phyloP scores from a whole-genome alignment of 2,329 filamentous ascomycete genomes.

The Monilinia vaccinii-corymbosi region DNA sequence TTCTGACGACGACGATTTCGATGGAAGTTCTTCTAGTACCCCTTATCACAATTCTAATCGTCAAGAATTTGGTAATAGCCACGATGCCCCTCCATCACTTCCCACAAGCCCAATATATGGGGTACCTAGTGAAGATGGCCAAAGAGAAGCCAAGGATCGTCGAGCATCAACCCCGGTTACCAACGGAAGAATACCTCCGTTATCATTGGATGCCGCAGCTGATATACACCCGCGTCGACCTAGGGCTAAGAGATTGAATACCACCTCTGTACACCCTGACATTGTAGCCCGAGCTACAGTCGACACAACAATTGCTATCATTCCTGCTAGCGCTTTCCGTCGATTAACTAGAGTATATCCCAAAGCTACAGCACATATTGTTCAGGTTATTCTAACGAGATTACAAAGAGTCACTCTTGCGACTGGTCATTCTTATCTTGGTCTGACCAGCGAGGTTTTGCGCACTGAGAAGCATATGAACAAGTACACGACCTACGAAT shows the following conservation, averaged over 20 bases:
- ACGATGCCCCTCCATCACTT: conserved; percentile 27
- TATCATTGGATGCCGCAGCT: conserved; percentile 52
- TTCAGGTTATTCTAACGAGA: conserved; percentile 91
- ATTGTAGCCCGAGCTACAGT: conserved; percentile 93
- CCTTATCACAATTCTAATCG: conserved; percentile 12
- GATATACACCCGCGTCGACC: conserved; percentile 22
- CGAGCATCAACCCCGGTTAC: conserved; percentile 27
- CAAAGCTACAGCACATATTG: conserved; percentile 92
- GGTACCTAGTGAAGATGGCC: conserved; percentile 20
- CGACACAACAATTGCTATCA: conserved; percentile 96
- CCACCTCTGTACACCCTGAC: conserved; percentile 85
- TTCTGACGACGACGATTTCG: conserved; percentile 45
- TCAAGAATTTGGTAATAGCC: conserved; percentile 19
- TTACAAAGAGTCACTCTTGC: conserved; percentile 91
- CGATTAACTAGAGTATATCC: conserved; percentile 89
- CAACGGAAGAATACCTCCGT: conserved; percentile 53
- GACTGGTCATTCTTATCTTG: conserved; percentile 90
- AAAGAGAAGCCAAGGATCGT: conserved; percentile 47
- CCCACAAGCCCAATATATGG: conserved; percentile 28
- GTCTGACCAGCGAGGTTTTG: conserved; percentile 82
- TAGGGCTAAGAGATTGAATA: conserved; percentile 37
- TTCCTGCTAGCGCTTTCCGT: conserved; percentile 90
- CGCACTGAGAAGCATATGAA: conserved; percentile 92
- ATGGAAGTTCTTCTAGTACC: conserved; percentile 29
- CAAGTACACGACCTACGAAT: conserved; percentile 80